Percentiles rank a stretch among this genome's conserved stretches.
Evolutionary conservation across 495 filamentous ascomycete species (phyloP).

Genomic region (Trichodelitschia bisporula): DNA sequence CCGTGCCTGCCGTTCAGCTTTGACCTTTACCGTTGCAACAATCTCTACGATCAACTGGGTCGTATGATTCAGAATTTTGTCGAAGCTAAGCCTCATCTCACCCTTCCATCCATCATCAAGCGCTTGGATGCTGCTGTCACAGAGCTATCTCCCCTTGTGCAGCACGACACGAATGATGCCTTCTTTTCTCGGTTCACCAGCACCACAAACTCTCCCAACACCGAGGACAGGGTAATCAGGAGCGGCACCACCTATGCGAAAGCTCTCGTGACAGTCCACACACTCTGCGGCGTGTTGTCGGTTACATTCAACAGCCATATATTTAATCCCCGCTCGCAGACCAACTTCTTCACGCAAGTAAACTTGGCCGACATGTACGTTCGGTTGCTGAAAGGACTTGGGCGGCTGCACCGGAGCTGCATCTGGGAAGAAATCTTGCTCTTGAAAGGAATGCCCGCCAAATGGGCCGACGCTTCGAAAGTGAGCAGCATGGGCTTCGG

Average conservation of each 20-base stretch:
- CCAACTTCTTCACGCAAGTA: constrained; percentile 39
- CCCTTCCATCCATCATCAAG: constrained; percentile 54
- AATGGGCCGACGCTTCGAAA: constrained; percentile 36
- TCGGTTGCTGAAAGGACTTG: constrained; percentile 40
- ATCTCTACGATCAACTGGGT: constrained; percentile 32
- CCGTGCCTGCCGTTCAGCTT: constrained; percentile 58
- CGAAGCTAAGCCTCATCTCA: constrained; percentile 60
- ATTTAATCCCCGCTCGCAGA: constrained; percentile 32
- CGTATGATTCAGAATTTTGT: constrained; percentile 56
- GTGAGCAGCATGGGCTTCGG: constrained; percentile 9
- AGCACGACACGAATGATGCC: constrained; percentile 22
- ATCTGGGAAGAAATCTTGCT: constrained; percentile 65
- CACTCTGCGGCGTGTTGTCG: constrained; percentile 43
- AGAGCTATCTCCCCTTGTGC: constrained; percentile 37
- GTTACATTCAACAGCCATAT: constrained; percentile 41
- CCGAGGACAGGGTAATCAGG: constrained; percentile 10
- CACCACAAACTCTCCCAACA: constrained; percentile 8
- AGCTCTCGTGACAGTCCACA: constrained; percentile 48
- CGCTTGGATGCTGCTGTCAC: constrained; percentile 45
- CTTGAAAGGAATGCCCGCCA: constrained; percentile 35
- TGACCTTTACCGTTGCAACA: constrained; percentile 14
- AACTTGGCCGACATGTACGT: constrained; percentile 63
- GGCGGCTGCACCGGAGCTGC: constrained; percentile 49
- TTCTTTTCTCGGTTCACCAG: constrained; percentile 41
- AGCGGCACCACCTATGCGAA: constrained; percentile 57